A percentile compares a stretch with the other conserved stretches of the same genome.
Evolutionary conservation across 1,284 basidiomycete genomes (phyloP).

Genomic region (Trichosporon sp.): DNA sequence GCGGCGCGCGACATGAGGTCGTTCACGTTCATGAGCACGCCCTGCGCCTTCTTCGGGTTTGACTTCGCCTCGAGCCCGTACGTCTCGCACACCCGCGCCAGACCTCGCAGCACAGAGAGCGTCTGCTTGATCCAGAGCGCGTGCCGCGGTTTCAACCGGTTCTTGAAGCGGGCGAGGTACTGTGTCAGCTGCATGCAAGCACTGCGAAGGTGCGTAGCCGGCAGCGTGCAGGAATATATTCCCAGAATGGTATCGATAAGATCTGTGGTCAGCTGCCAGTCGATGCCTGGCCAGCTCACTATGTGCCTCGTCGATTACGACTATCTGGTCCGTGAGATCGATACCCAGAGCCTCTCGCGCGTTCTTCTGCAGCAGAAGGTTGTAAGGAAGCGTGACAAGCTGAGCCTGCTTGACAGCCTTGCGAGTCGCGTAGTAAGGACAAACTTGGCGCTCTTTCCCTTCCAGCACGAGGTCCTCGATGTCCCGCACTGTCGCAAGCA

Average conservation of each 20-base stretch:
- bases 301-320: slow-evolving; percentile 95
- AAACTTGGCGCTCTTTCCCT: slow-evolving; percentile 65
- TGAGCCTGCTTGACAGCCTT: slow-evolving; percentile 84
- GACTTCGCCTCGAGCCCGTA: slow-evolving; percentile 52
- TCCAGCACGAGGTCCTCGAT: slow-evolving; percentile 84
- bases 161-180: slow-evolving; percentile 75
- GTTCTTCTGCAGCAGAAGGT: slow-evolving; percentile 77
- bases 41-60: slow-evolving; percentile 30
- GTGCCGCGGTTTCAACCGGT: slow-evolving; percentile 68
- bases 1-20: slow-evolving; percentile 60
- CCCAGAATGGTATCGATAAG: slow-evolving; percentile 81
- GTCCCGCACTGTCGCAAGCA: slow-evolving; percentile 80
- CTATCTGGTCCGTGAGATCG: slow-evolving; percentile 72
- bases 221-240: slow-evolving; percentile 70
- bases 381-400: slow-evolving; percentile 88
- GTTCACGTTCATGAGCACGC: slow-evolving; percentile 46
- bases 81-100: slow-evolving; percentile 58
- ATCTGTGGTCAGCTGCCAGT: slow-evolving; percentile 53
- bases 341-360: slow-evolving; percentile 84
- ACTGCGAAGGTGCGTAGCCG: slow-evolving; percentile 58
- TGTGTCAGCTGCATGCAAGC: slow-evolving; percentile 72
- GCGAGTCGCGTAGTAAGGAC: slow-evolving; percentile 90
- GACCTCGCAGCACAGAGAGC: slow-evolving; percentile 63
- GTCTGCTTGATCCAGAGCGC: slow-evolving; percentile 75
- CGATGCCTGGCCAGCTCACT: slow-evolving; percentile 57